These are phyloP conservation scores for Phylloporus sp. DNA, from an alignment of 768 basidiomycete genomes.

Conservation along the genomic window DNA sequence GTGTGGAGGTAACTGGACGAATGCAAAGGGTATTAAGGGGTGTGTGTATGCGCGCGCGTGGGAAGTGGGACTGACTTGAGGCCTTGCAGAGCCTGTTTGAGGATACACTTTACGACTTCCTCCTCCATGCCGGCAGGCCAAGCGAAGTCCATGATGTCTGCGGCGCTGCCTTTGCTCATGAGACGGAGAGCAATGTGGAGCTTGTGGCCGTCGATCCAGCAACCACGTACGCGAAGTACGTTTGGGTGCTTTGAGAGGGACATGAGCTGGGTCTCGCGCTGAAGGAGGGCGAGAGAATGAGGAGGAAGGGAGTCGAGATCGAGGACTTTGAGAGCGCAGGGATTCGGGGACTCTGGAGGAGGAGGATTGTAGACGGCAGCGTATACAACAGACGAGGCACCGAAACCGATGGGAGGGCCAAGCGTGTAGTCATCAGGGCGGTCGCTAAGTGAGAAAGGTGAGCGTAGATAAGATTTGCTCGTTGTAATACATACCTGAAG, in stretches of 20 bases:
- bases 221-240: constrained; percentile 84
- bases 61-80: constrained; percentile 55
- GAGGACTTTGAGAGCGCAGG: constrained; percentile 85
- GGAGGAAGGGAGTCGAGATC: constrained; percentile 78
- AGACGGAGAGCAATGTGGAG: constrained; percentile 83
- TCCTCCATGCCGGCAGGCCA: constrained; percentile 92
- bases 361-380: constrained; percentile 59
- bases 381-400: constrained; percentile 90
- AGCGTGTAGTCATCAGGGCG: constrained; percentile 65
- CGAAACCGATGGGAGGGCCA: constrained; percentile 80
- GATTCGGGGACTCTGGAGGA: constrained; percentile 36
- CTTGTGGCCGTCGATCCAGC: constrained; percentile 81
- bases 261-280: constrained; percentile 88
- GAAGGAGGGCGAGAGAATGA: constrained; percentile 63
- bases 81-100: constrained; percentile 84
- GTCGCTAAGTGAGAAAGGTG: constrained; percentile 44
- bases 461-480: neutral
- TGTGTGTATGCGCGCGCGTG: neutral
- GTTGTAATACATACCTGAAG: constrained; percentile 62
- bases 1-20: constrained; percentile 69
- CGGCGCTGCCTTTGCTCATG: constrained; percentile 84
- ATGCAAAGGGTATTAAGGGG: constrained; percentile 7
- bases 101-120: constrained; percentile 77
- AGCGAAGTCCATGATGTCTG: constrained; percentile 78
- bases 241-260: constrained; percentile 91